Percentiles rank a stretch among this genome's conserved stretches.
phyloP scores from a whole-genome alignment of 169 alveolate species.

The Theileria sp. region DNA sequence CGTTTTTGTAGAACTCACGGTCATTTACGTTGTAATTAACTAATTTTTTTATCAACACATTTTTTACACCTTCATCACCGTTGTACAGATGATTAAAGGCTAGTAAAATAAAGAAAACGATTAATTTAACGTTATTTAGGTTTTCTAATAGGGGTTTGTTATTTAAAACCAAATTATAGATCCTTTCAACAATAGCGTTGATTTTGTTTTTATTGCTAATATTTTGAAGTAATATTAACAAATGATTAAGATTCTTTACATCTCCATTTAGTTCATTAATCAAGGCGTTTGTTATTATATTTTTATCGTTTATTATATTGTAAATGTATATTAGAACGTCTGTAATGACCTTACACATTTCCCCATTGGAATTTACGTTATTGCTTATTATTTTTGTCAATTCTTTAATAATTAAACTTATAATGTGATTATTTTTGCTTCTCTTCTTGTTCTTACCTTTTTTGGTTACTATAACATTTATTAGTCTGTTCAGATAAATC shows the following conservation, averaged over 20 bases:
- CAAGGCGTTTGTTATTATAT: not conserved
- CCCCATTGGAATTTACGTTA: not conserved
- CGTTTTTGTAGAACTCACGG: not conserved
- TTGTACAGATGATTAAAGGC: not conserved
- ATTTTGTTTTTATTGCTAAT: not conserved
- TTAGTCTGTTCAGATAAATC: not conserved
- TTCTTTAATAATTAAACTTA: not conserved
- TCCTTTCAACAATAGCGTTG: not conserved
- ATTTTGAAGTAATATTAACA: not conserved
- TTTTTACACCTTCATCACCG: not conserved
- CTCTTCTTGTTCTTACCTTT: not conserved
- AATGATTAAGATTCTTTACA: not conserved
- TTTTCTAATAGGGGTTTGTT: not conserved
- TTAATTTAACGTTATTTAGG: not conserved
- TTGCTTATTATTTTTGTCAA: not conserved
- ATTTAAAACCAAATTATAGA: not conserved
- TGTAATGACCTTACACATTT: not conserved
- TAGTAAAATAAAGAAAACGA: not conserved
- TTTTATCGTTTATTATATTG: not conserved
- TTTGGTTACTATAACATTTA: not conserved
- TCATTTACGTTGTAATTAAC: not conserved
- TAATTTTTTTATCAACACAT: not conserved
- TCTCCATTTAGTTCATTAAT: not conserved
- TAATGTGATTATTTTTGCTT: no score
- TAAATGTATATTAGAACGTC: not conserved